Percentiles rank a stretch among this genome's conserved stretches.
phyloP scores from a whole-genome alignment of 164 flowering plant species.

The Tetracentron sinense region DNA sequence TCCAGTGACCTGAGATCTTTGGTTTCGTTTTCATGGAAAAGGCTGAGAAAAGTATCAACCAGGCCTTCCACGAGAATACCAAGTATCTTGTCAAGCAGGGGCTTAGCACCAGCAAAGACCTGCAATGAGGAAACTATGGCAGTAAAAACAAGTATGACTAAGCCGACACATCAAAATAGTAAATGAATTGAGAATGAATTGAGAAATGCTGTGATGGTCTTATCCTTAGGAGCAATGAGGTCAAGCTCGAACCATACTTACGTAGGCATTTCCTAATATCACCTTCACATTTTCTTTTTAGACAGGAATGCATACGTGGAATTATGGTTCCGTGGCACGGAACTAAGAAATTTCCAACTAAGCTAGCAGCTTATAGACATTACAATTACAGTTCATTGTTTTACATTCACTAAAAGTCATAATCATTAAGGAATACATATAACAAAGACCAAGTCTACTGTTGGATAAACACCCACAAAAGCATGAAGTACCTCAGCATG shows the following conservation, averaged over 20 bases:
- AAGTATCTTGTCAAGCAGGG: slow-evolving; percentile 78
- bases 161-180: not conserved
- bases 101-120: slow-evolving; percentile 96
- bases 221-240: no score
- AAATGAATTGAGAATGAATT: no score
- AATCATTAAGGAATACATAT: no score
- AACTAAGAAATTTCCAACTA: not conserved
- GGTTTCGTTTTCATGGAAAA: slow-evolving; percentile 65
- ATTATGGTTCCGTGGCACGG: no score
- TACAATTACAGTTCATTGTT: not conserved
- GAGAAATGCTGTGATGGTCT: not conserved
- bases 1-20: slow-evolving; percentile 78
- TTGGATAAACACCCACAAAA: no score
- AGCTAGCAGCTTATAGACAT: slow-evolving; percentile 2
- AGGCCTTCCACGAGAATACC: slow-evolving; percentile 96
- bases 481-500: slow-evolving; percentile 87
- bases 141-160: not conserved
- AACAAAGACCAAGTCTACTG: no score
- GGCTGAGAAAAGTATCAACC: slow-evolving; percentile 84
- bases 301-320: not conserved
- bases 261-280: no score
- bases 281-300: no score
- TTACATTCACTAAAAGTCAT: no score
- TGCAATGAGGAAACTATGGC: slow-evolving; percentile 21
- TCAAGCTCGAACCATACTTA: no score